Conservation (phyloP, 2,329 filamentous ascomycete genomes). For the Trichoderma endophyticum region DNA sequence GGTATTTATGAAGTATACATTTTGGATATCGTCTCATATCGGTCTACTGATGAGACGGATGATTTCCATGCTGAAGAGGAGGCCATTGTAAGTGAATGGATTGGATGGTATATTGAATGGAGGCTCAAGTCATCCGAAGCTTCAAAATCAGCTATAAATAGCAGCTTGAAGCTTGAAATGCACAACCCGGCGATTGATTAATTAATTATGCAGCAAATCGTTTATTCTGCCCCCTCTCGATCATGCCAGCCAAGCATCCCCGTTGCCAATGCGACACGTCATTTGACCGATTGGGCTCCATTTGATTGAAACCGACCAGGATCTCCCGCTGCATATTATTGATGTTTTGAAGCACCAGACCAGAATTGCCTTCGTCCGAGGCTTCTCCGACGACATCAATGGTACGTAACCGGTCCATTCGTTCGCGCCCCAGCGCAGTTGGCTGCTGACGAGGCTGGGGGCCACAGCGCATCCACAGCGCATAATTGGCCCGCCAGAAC, state of each 20-base stretch:
- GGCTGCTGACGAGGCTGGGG: constrained; percentile 11
- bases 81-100: constrained; percentile 2
- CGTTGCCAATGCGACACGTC: background rate
- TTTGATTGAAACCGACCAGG: constrained; percentile 8
- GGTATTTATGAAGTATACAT: constrained; percentile 26
- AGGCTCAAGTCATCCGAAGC: background rate
- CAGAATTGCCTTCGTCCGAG: background rate
- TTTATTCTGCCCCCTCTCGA: background rate
- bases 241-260: background rate
- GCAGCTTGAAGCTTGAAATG: background rate
- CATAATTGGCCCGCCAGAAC: background rate
- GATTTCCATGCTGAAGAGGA: constrained; percentile 44
- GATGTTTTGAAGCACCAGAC: background rate
- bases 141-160: background rate
- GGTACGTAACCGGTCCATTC: background rate
- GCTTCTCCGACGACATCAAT: background rate
- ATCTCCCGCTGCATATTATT: background rate
- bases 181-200: background rate
- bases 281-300: constrained; percentile 8
- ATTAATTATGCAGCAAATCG: background rate
- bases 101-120: background rate
- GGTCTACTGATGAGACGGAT: constrained; percentile 54
- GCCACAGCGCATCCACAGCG: background rate
- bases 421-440: background rate
- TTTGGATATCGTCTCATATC: constrained; percentile 61